Evolutionary conservation across 208 protist genomes (phyloP).

Genomic region (Trypanosoma mega): DNA sequence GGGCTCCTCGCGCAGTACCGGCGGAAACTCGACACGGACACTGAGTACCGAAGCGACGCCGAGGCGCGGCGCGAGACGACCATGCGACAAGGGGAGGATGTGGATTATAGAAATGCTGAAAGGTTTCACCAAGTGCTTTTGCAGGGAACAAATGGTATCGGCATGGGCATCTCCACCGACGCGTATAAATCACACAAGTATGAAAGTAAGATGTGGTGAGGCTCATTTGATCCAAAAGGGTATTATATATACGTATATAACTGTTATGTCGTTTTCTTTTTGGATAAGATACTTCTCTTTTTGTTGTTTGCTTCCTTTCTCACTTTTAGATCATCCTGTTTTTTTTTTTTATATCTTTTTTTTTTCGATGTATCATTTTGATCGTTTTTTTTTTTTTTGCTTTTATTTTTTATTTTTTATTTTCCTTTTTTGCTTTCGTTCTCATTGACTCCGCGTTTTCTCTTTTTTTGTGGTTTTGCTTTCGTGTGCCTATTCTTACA

Average conservation of each 20-base stretch:
- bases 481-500: too few relatives aligned
- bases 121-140: conserved; percentile 36
- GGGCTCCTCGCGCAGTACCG: conserved; percentile 55
- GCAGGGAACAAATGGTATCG: conserved; percentile 66
- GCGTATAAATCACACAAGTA: conserved; percentile 62
- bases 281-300: too few relatives aligned
- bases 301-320: too few relatives aligned
- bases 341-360: conserved; percentile 23
- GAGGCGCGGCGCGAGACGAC: conserved; percentile 30
- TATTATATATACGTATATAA: not conserved
- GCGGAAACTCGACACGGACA: conserved; percentile 39
- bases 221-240: not conserved
- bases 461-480: too few relatives aligned
- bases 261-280: conserved; percentile 12
- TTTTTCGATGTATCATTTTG: too few relatives aligned
- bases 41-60: conserved; percentile 28
- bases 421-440: not conserved
- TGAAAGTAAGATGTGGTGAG: conserved; percentile 35
- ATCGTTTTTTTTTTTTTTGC: too few relatives aligned
- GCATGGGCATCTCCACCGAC: conserved; percentile 69
- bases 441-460: too few relatives aligned
- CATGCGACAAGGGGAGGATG: conserved; percentile 42
- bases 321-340: conserved; percentile 10
- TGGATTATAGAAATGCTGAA: conserved; percentile 66
- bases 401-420: conserved; percentile 16